phyloP scores from a whole-genome alignment of 306 rosid genomes.

The Prosopis cineraria region DNA sequence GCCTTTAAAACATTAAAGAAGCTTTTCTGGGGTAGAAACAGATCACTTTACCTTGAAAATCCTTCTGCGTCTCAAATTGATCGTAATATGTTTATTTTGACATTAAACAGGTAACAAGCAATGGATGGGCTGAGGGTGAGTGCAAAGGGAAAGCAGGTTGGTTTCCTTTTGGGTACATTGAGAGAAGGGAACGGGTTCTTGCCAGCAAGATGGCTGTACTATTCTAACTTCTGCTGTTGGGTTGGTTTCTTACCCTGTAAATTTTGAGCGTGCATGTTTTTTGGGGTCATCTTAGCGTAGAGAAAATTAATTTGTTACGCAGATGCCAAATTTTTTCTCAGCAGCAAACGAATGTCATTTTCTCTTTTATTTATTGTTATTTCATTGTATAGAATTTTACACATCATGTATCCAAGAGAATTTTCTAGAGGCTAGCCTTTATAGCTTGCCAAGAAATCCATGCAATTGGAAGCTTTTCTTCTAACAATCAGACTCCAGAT shows the following conservation, averaged over 20 bases:
- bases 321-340: slow-evolving; percentile 35
- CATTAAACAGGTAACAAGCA: slow-evolving; percentile 57
- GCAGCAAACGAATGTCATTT: slow-evolving; percentile 19
- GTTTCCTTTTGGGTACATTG: slow-evolving; percentile 75
- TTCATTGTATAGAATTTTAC: slow-evolving; percentile 13
- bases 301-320: slow-evolving; percentile 41
- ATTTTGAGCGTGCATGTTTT: slow-evolving; percentile 43
- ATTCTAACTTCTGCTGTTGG: slow-evolving; percentile 43
- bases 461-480: slow-evolving; percentile 4
- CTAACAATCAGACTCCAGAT: background rate
- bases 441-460: background rate
- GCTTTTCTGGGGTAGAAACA: background rate
- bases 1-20: background rate
- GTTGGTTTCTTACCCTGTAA: slow-evolving; percentile 31
- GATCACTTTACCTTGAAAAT: background rate
- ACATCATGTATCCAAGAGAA: background rate
- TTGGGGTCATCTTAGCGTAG: slow-evolving; percentile 11
- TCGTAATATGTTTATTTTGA: slow-evolving; percentile 23
- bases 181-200: slow-evolving; percentile 78
- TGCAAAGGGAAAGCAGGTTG: slow-evolving; percentile 86
- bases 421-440: background rate
- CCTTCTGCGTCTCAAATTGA: background rate
- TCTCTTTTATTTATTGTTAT: background rate
- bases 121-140: slow-evolving; percentile 92
- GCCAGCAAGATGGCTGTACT: slow-evolving; percentile 89